A percentile compares a stretch with the other conserved stretches of the same genome.
These are phyloP conservation scores for Cafeteria roenbergensis DNA, from an alignment of 108 stramenopile species.

Conservation along the genomic window DNA sequence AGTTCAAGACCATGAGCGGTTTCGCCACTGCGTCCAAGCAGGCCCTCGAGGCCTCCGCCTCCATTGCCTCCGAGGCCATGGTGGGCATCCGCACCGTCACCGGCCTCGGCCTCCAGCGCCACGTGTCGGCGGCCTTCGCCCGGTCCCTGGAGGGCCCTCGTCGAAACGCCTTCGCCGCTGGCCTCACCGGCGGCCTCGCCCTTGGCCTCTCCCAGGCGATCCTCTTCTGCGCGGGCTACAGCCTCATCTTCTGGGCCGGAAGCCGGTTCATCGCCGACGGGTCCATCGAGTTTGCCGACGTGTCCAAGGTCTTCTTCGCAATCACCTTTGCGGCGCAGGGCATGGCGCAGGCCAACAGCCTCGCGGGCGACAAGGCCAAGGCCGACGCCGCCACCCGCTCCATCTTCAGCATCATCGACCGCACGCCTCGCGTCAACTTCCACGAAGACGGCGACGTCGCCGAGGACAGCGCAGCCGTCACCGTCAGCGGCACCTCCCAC, in stretches of 20 bases:
- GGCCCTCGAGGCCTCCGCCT: conserved; percentile 18
- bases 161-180: conserved; percentile 18
- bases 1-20: conserved; percentile 28
- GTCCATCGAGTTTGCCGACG: conserved; percentile 25
- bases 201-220: conserved; percentile 29
- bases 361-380: conserved; percentile 25
- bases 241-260: conserved; percentile 34
- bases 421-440: not conserved
- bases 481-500: not conserved
- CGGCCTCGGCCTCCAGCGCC: conserved; percentile 33
- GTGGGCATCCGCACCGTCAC: conserved; percentile 49
- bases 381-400: conserved; percentile 29
- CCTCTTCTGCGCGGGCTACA: conserved; percentile 30
- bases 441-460: conserved; percentile 3
- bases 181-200: conserved; percentile 20
- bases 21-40: conserved; percentile 32
- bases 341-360: conserved; percentile 31
- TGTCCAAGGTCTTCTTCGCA: conserved; percentile 32
- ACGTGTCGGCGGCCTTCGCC: conserved; percentile 29
- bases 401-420: conserved; percentile 36
- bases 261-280: conserved; percentile 21
- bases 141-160: conserved; percentile 25
- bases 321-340: conserved; percentile 36
- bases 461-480: not conserved
- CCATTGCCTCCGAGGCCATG: conserved; percentile 41